Conservation (phyloP, 2,329 filamentous ascomycete genomes). For the Colletotrichum falcatum region DNA sequence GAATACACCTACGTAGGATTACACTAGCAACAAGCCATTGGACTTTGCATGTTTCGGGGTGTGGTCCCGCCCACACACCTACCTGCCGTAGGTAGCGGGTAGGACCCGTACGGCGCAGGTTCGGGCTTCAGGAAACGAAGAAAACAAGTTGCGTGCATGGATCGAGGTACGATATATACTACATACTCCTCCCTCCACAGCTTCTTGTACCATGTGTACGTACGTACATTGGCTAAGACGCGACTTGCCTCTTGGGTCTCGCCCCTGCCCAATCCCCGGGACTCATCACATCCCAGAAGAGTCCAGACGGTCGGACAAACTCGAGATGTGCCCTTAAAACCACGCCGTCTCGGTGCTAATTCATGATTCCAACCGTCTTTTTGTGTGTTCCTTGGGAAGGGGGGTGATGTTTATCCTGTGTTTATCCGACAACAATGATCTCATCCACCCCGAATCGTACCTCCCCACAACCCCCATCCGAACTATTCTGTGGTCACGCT, state of each 20-base stretch:
- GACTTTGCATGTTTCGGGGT: not conserved
- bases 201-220: too few species aligned
- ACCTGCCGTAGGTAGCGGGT: too few species aligned
- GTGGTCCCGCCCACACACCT: not conserved
- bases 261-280: not conserved
- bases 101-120: not conserved
- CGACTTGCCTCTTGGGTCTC: not conserved
- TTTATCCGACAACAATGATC: not conserved
- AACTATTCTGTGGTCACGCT: not conserved
- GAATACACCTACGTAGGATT: too few species aligned
- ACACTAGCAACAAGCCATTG: constrained; percentile 1
- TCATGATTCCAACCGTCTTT: not conserved
- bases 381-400: not conserved
- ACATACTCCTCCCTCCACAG: not conserved
- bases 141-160: not conserved
- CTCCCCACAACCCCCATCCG: not conserved
- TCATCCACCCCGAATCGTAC: not conserved
- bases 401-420: too few species aligned
- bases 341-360: not conserved
- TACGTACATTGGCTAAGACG: not conserved
- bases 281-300: not conserved
- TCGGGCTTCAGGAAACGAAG: not conserved
- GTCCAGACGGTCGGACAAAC: not conserved
- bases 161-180: too few species aligned
- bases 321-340: not conserved